Base-by-base conservation (phyloP, 768 basidiomycete genomes). In the Erythrobasidium yunnanense region DNA sequence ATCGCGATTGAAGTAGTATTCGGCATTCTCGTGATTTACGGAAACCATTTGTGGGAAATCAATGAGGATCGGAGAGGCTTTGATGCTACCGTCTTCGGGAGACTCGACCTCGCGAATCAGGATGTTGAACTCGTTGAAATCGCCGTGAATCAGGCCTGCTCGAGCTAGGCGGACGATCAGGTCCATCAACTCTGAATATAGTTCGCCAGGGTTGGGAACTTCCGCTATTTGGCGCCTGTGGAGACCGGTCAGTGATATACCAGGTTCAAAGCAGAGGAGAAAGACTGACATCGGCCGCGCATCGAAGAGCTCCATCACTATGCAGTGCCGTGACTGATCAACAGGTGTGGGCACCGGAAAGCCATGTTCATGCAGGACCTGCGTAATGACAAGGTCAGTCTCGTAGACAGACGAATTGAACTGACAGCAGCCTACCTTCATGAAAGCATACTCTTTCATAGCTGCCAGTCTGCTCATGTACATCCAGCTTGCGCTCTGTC, bases 31-130 rank as follows among this genome's bases (percentile, higher is more conserved):
- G 70, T 99, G 95, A 51, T 90, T 87, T 27, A 88, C 92, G 80
- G 87, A 90, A 77, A 97, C 90, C 93, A 97, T 96, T 79, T 99
- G 95, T 6, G 95, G 95, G 75, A 99, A 99, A 78, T 99, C 95
- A 72, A 99, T 99, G 46, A 99, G 84, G 56, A 96, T 77, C 5
- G 92, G 62, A 13, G 50, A 65, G 52, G 46, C 34, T 52, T 69
- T 65, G 67, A 32, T n/a, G 35, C 70, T 68, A 3, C 70, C 66
- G 33, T 68, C 71, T 42, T 70, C 49, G 20, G 65, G 22, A 22
- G 69, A n/a, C 53, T 70, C 68, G 7, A 42, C 70, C 50, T 87
- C 83, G 35, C 83, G 82, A 71, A 99, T 90, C 68, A 99, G 84
- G 70, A 99, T 91, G 76, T 99, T 97, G 80, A 97, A 99, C 74